phyloP scores from a whole-genome alignment of 306 rosid genomes.

The Sicyos baderoa region DNA sequence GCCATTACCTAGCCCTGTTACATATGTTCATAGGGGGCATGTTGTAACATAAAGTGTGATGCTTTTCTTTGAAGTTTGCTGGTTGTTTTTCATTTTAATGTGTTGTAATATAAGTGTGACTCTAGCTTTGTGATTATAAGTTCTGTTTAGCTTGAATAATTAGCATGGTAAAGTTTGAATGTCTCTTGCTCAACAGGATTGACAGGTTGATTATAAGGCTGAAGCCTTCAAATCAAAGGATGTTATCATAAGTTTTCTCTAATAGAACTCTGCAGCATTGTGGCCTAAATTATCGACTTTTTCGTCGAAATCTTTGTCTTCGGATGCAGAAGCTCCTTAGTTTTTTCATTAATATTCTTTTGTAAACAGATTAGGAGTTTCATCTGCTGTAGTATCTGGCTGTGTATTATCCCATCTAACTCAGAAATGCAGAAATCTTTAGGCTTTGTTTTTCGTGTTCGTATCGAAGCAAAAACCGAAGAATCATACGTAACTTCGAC shows the following conservation, averaged over 20 bases:
- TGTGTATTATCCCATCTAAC: background rate
- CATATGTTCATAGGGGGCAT: background rate
- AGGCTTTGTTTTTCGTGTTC: background rate
- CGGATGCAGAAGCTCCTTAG: background rate
- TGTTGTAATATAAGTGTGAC: background rate
- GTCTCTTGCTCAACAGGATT: background rate
- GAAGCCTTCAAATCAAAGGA: no score
- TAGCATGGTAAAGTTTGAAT: background rate
- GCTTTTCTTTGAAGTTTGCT: background rate
- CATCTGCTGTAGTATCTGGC: background rate
- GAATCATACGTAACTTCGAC: background rate
- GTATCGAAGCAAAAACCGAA: background rate
- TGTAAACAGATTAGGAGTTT: background rate
- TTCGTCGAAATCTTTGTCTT: background rate
- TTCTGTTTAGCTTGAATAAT: background rate
- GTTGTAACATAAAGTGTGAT: constrained; percentile 7
- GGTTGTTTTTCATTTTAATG: background rate
- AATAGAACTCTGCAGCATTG: background rate
- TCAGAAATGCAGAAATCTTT: background rate
- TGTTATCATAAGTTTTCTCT: no score
- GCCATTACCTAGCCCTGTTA: background rate
- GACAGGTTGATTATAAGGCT: background rate
- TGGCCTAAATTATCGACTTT: background rate
- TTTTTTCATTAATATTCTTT: background rate
- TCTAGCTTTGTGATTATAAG: background rate